phyloP scores from a whole-genome alignment of 129 eudicot genomes.

The Helichrysum umbraculigerum region DNA sequence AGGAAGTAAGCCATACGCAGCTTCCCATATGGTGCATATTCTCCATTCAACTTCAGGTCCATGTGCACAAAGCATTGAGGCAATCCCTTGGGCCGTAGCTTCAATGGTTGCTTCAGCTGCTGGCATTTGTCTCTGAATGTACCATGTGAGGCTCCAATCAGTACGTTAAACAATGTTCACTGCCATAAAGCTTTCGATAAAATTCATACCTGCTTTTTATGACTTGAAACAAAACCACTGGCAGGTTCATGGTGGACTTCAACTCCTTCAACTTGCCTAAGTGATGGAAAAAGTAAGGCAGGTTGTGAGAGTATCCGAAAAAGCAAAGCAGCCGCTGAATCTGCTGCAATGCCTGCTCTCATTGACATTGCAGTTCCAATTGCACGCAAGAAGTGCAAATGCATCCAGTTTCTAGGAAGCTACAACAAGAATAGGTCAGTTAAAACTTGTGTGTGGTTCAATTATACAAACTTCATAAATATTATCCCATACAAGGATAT shows the following conservation, averaged over 20 bases:
- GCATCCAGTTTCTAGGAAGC: constrained; percentile 99
- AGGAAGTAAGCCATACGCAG: constrained; percentile 95
- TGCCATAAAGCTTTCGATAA: constrained; percentile 7
- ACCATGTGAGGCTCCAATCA: not conserved
- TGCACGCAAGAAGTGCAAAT: constrained; percentile 95
- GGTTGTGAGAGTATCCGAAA: constrained; percentile 95
- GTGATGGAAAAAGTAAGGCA: constrained; percentile 92
- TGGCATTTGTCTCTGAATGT: constrained; percentile 65
- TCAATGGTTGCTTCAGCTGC: constrained; percentile 87
- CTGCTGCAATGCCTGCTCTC: constrained; percentile 98
- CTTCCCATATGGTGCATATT: constrained; percentile 99
- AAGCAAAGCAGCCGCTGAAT: constrained; percentile 97
- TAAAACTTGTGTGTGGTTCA: constrained; percentile 8
- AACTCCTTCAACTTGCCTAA: constrained; percentile 81
- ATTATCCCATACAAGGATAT: too few relatives aligned
- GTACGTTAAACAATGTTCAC: too few relatives aligned
- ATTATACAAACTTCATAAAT: too few relatives aligned
- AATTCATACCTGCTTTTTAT: constrained; percentile 58
- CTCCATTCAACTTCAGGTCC: constrained; percentile 99
- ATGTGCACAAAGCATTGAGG: constrained; percentile 96
- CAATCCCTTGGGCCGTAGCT: constrained; percentile 98
- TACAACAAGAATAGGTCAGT: constrained; percentile 38
- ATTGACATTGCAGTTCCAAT: constrained; percentile 97
- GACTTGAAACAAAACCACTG: constrained; percentile 50
- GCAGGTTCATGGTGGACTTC: constrained; percentile 57